phyloP scores from a whole-genome alignment of 2,329 filamentous ascomycete genomes.

The Colletotrichum scovillei region DNA sequence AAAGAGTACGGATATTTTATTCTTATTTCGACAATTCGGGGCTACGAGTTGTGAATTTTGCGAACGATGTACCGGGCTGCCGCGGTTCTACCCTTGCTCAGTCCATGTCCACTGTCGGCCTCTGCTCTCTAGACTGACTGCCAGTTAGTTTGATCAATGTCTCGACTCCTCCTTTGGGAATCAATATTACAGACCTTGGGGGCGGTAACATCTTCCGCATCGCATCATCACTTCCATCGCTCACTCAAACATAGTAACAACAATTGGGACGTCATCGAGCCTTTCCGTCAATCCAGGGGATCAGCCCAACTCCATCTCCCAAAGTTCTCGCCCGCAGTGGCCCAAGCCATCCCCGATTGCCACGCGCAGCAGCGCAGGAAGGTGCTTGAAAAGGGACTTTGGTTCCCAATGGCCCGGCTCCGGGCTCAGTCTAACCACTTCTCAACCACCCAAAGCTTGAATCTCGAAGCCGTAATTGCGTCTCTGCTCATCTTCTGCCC shows the following conservation, averaged over 20 bases:
- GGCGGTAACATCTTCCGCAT: too few relatives aligned
- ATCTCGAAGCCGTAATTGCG: neutral
- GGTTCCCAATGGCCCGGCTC: neutral
- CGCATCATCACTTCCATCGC: too few relatives aligned
- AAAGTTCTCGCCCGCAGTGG: neutral
- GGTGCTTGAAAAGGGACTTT: neutral
- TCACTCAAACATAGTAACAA: too few relatives aligned
- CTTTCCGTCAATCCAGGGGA: neutral
- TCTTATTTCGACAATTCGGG: neutral
- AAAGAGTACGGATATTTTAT: neutral
- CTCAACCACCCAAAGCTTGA: neutral
- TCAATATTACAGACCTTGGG: too few relatives aligned
- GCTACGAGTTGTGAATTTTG: neutral
- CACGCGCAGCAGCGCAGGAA: neutral
- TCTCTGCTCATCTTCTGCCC: neutral
- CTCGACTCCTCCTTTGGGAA: too few relatives aligned
- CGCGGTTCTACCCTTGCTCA: neutral
- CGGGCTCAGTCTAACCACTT: neutral
- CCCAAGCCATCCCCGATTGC: neutral
- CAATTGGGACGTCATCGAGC: too few relatives aligned
- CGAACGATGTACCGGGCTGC: neutral
- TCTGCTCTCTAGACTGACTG: too few relatives aligned
- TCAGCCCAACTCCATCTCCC: neutral
- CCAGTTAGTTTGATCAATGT: too few relatives aligned
- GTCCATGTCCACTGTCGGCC: too few relatives aligned